Percentiles rank a stretch among this genome's conserved stretches.
Conservation (phyloP, 805 yeast species). For the Jamesozyma rosinii region DNA sequence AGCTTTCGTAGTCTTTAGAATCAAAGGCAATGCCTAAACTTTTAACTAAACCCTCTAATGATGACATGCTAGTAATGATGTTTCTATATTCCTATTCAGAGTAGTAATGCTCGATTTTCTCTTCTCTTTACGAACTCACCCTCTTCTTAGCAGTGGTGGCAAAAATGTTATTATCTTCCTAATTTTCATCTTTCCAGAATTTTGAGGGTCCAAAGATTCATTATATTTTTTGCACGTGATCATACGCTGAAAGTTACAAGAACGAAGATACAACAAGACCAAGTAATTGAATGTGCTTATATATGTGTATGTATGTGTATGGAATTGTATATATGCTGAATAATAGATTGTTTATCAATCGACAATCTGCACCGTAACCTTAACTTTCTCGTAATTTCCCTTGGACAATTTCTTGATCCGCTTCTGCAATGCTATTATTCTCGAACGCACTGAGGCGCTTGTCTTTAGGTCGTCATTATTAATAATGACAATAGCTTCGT, state of each 20-base stretch:
- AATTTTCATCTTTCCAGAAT: not conserved
- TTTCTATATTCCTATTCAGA: not conserved
- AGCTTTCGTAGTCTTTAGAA: constrained; percentile 48
- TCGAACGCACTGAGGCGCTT: constrained; percentile 48
- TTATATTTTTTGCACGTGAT: not conserved
- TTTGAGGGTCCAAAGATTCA: not conserved
- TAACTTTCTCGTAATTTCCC: constrained; percentile 42
- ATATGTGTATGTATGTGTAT: not conserved
- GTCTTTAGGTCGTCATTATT: constrained; percentile 48
- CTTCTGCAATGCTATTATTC: constrained; percentile 51
- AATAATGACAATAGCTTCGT: constrained; percentile 36
- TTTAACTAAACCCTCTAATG: constrained; percentile 60
- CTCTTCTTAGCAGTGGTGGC: not conserved
- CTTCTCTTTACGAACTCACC: not conserved
- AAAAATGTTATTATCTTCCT: not conserved
- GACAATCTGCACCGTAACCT: constrained; percentile 40
- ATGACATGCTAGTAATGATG: not conserved
- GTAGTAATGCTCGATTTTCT: too few species aligned
- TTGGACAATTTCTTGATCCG: constrained; percentile 48
- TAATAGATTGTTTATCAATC: constrained; percentile 9
- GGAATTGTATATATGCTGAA: not conserved
- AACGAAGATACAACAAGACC: too few species aligned
- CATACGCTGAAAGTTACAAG: too few species aligned
- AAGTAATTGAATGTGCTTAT: not conserved
- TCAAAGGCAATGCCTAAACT: constrained; percentile 61